Base-by-base conservation (phyloP, 1,284 basidiomycete genomes). In the Ustilago crameri region DNA sequence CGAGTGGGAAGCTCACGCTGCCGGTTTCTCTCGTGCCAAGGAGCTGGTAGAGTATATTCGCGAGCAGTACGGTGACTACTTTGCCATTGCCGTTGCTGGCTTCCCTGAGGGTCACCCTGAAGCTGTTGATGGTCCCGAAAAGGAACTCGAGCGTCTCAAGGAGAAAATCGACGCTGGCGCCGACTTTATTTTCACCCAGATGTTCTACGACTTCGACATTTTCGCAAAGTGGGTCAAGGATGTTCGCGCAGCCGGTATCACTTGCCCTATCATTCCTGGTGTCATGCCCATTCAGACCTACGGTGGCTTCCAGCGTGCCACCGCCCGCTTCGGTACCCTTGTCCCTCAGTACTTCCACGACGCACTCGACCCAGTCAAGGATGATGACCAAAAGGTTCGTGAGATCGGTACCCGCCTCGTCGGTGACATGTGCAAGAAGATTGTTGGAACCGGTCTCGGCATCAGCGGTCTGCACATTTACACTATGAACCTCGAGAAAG, bases 211-310 rank as follows among this genome's bases (percentile, higher is more conserved):
- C 80, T 89, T 90, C 53, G 88, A 93, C 49, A 82, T 93, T 71
- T 95, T 95, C 84, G 88, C 92, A 71, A 85, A 86, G 37, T 95
- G 93, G 93, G 92, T 93, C 62, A 90, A 89, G 75, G 87, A 89
- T 34, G 78, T 84, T 14, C 72, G 79, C 35, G 71, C 69, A 35
- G 72, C 73, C 43, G 85, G 95, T 9, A 96, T 98, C 84, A 93
- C 89, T 0, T 87, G 95, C 23, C 95, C 96, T 17, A 94, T 98
- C 82, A 90, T 98, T 7, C 96, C 96, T 22, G 93, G 93, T 38
- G 92, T 98, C 79, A 95, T 94, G 85, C 95, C 95, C 5, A 95
- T 98, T 71, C 95, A 98, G 85, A 97, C 93, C 35, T 98, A 93
- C 91, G 94, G 95, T 75, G 95, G 94, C 24, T 98, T 98, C 85